phyloP scores from a whole-genome alignment of 768 basidiomycete species.

The Suillus sp. region DNA sequence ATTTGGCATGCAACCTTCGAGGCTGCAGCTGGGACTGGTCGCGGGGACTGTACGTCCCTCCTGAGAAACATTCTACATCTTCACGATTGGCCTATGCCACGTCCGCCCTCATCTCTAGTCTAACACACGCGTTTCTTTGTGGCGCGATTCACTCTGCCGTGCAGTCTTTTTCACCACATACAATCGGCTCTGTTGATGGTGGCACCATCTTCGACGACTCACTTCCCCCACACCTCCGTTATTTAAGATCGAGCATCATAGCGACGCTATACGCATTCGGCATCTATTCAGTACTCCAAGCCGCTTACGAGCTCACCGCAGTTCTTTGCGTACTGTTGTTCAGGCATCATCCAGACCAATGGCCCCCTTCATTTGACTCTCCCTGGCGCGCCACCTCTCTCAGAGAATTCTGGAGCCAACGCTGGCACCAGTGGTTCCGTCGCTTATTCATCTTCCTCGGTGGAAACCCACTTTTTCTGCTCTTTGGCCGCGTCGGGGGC shows the following conservation, averaged over 20 bases:
- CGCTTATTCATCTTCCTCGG: conserved; percentile 35
- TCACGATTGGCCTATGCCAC: conserved; percentile 41
- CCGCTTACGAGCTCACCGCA: conserved; percentile 28
- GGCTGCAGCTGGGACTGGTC: conserved; percentile 69
- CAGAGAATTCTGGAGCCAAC: conserved; percentile 38
- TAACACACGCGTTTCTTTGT: conserved; percentile 41
- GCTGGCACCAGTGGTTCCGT: conserved; percentile 43
- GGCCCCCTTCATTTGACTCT: conserved; percentile 36
- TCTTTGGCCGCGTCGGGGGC: conserved; percentile 50
- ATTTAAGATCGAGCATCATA: conserved; percentile 44
- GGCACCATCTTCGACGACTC: conserved; percentile 37
- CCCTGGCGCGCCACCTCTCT: conserved; percentile 42
- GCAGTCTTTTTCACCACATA: conserved; percentile 46
- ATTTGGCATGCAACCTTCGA: conserved; percentile 53
- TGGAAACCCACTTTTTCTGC: conserved; percentile 27
- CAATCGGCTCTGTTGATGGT: conserved; percentile 26
- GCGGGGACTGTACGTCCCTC: conserved; percentile 27
- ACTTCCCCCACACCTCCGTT: conserved; percentile 29
- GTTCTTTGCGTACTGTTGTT: conserved; percentile 31
- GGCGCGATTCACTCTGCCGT: conserved; percentile 49
- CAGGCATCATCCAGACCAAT: conserved; percentile 30
- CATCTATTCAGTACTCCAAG: conserved; percentile 48
- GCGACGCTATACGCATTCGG: conserved; percentile 44
- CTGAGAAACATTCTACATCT: conserved; percentile 42
- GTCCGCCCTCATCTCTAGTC: conserved; percentile 35